Base-by-base conservation (phyloP, 495 filamentous ascomycete species). In the Massariosphaeria phaeospora region DNA sequence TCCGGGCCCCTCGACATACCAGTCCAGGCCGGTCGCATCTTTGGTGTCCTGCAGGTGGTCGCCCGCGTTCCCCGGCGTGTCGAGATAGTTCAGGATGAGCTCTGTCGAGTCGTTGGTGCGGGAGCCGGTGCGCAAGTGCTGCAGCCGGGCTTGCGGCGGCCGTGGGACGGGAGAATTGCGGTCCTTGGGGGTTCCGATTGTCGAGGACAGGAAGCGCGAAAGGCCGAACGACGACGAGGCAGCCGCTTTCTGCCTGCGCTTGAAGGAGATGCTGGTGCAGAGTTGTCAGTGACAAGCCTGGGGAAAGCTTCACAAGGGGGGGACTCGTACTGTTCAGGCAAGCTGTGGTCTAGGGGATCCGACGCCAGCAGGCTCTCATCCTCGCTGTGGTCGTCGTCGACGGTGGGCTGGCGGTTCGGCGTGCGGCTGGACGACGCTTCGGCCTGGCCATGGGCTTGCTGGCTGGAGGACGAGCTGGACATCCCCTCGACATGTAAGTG, bases 1-100 rank as follows among this genome's bases (percentile, higher is more conserved):
- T 1, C 93, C 93, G 3, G 89, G 90, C 4, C 88, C 89, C 70
- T 96, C 91, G 34, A 85, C 79, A 68, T 93, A 87, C 93, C 91
- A 96, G 68, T 95, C 88, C 20, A 85, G 63, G 17, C 80, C 75
- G 13, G 68, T 73, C 21, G 77, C 82, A 64, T 90, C 86, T 67
- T 91, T 90, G 20, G 74, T 72, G 35, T 70, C 71, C 30, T 70
- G 65, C 2, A 57, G 52, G 15, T 50, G 52, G 44, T 73, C 69
- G 12, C 69, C 72, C 9, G 56, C 66, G 29, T 66, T 61, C 6
- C 55, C 55, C 9, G 66, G 49, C 2, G 52, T 49, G 49, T 71
- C 64, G 15, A 69, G 62, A 52, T 72, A 70, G 31, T 62, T 61
- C 13, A 72, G 56, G 48, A 73, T 75, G 23, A 65, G 57, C 35